phyloP scores from a whole-genome alignment of 768 basidiomycete genomes.

The Hygrocybe punicea region DNA sequence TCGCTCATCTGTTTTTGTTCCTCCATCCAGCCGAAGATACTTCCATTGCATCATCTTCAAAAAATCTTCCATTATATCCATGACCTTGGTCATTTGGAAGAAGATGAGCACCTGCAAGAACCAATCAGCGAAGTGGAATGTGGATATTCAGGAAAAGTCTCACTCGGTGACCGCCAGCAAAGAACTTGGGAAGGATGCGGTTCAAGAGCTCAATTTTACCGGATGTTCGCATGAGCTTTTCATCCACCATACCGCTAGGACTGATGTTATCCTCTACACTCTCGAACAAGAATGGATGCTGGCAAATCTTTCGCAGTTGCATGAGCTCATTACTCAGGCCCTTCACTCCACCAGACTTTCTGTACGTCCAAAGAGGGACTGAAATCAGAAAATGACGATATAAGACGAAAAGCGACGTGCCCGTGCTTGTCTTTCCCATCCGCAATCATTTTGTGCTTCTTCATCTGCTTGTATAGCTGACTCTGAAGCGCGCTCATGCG shows the following conservation, averaged over 20 bases:
- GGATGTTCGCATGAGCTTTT: slow-evolving; percentile 78
- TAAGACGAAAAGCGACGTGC: slow-evolving; percentile 39
- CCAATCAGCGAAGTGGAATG: slow-evolving; percentile 4
- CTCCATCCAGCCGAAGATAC: slow-evolving; percentile 91
- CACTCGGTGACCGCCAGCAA: slow-evolving; percentile 86
- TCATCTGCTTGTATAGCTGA: slow-evolving; percentile 95
- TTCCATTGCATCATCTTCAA: slow-evolving; percentile 83
- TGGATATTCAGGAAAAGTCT: slow-evolving; percentile 16
- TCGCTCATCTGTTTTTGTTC: slow-evolving; percentile 94
- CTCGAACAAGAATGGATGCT: slow-evolving; percentile 95
- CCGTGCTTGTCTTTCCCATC: slow-evolving; percentile 74
- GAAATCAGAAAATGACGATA: background rate
- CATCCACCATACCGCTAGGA: slow-evolving; percentile 75
- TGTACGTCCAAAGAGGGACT: slow-evolving; percentile 26
- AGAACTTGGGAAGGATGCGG: slow-evolving; percentile 92
- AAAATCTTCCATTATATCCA: slow-evolving; percentile 98
- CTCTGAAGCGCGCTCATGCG: slow-evolving; percentile 90
- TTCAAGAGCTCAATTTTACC: slow-evolving; percentile 94
- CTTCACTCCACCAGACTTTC: slow-evolving; percentile 76
- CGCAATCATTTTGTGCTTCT: slow-evolving; percentile 96
- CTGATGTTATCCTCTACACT: slow-evolving; percentile 94
- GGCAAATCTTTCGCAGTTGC: slow-evolving; percentile 97
- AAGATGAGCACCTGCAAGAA: slow-evolving; percentile 82
- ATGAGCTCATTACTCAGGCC: slow-evolving; percentile 93
- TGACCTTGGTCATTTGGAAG: slow-evolving; percentile 99